Conservation (phyloP, 331 rosid genomes). For the Quercus phellos region DNA sequence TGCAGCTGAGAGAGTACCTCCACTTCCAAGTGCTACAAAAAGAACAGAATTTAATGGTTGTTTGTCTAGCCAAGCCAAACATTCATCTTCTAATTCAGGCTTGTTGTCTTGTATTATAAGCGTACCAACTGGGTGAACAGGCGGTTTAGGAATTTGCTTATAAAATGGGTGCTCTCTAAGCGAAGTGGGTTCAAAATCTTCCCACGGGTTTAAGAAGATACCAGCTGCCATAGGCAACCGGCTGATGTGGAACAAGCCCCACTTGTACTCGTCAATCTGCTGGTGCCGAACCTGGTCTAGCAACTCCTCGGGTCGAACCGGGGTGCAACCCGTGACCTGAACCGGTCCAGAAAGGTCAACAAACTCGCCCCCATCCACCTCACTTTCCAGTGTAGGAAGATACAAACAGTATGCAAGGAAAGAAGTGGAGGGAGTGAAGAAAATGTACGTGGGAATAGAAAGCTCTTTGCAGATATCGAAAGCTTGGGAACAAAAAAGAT, state of each 20-base stretch:
- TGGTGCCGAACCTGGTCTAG: slow-evolving; percentile 23
- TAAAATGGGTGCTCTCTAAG: slow-evolving; percentile 31
- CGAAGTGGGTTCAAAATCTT: slow-evolving; percentile 30
- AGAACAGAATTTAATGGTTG: slow-evolving; percentile 32
- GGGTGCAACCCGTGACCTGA: slow-evolving; percentile 27
- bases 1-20: slow-evolving; percentile 13
- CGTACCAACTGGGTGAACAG: slow-evolving; percentile 27
- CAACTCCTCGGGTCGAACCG: slow-evolving; percentile 27
- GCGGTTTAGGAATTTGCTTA: slow-evolving; percentile 14
- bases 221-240: slow-evolving; percentile 28
- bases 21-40: slow-evolving; percentile 25
- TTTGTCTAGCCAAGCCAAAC: slow-evolving; percentile 34
- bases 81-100: neutral
- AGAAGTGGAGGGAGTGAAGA: slow-evolving; percentile 31
- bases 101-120: slow-evolving; percentile 13
- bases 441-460: slow-evolving; percentile 26
- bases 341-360: slow-evolving; percentile 35
- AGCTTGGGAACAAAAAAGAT: slow-evolving; percentile 40
- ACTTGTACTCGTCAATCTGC: slow-evolving; percentile 22
- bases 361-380: slow-evolving; percentile 24
- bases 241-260: slow-evolving; percentile 19
- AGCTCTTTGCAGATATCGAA: slow-evolving; percentile 26
- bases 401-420: slow-evolving; percentile 29
- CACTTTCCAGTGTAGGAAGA: slow-evolving; percentile 24
- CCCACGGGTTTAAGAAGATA: slow-evolving; percentile 36